A percentile compares a stretch with the other conserved stretches of the same genome.
Evolutionary conservation across 1,139 yeast species (phyloP).

Genomic region (Candida albicans): DNA sequence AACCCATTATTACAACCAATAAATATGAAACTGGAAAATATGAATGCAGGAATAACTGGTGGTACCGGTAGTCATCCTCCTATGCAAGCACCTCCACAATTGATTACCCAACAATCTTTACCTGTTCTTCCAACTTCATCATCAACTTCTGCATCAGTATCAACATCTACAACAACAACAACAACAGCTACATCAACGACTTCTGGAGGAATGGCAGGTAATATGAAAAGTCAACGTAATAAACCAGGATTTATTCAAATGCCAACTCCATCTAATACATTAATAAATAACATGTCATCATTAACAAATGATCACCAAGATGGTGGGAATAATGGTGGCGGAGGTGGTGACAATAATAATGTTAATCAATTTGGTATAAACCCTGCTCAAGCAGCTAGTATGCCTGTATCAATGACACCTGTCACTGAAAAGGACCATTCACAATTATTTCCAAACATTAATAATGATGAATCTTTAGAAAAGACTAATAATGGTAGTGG

Average conservation of each 20-base stretch:
- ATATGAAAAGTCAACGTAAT: slow-evolving; percentile 21
- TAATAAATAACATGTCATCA: slow-evolving; percentile 33
- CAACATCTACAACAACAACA: slow-evolving; percentile 1
- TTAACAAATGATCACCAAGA: slow-evolving; percentile 31
- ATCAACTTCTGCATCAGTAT: too few relatives aligned
- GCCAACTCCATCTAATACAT: slow-evolving; percentile 45
- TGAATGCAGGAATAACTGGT: slow-evolving; percentile 1
- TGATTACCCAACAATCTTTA: slow-evolving; percentile 15
- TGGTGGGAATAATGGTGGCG: slow-evolving; percentile 12
- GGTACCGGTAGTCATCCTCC: slow-evolving; percentile 6
- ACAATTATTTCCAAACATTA: slow-evolving; percentile 13
- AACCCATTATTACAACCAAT: slow-evolving; percentile 62
- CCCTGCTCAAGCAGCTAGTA: slow-evolving; percentile 48
- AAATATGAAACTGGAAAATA: slow-evolving; percentile 40
- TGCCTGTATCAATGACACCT: slow-evolving; percentile 74
- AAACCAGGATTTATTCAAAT: slow-evolving; percentile 48
- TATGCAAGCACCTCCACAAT: slow-evolving; percentile 13
- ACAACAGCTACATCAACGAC: not conserved
- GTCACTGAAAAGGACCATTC: slow-evolving; percentile 56
- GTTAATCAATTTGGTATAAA: slow-evolving; percentile 68
- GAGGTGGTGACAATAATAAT: slow-evolving; percentile 20
- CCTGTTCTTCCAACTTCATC: slow-evolving; percentile 13
- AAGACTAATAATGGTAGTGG: slow-evolving; percentile 2
- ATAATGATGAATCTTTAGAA: slow-evolving; percentile 14
- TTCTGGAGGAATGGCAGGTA: slow-evolving; percentile 1